A percentile compares a stretch with the other conserved stretches of the same genome.
These are phyloP conservation scores for Porcisia hertigi DNA, from an alignment of 208 protist genomes.

Conservation along the genomic window DNA sequence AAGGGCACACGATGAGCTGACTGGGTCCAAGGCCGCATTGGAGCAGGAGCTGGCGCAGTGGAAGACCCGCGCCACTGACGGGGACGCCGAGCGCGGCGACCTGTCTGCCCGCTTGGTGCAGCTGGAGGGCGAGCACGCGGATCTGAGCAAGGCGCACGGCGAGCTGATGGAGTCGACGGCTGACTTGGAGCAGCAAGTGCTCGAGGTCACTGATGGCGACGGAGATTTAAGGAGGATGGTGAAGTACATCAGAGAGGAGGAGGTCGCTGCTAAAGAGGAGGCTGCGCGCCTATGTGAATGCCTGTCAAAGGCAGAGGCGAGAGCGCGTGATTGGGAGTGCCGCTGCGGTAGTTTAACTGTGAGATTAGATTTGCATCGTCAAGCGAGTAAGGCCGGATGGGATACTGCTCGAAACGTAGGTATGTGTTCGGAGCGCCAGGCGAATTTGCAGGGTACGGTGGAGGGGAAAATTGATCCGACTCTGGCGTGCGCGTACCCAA, in stretches of 20 bases:
- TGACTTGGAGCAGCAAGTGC: not conserved
- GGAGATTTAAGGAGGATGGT: too few relatives aligned
- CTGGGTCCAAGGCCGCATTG: too few relatives aligned
- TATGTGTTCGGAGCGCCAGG: not conserved
- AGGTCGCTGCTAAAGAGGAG: not conserved
- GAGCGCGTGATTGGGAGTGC: not conserved
- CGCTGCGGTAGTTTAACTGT: not conserved
- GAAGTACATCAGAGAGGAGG: too few relatives aligned
- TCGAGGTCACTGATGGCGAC: too few relatives aligned
- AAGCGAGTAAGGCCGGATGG: not conserved
- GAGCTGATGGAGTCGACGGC: constrained; percentile 11
- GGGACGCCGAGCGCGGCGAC: too few relatives aligned
- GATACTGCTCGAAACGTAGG: not conserved
- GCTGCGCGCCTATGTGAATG: not conserved
- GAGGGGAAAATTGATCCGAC: not conserved
- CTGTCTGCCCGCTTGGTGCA: too few relatives aligned
- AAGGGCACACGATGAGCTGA: too few relatives aligned
- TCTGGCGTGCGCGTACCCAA: not conserved
- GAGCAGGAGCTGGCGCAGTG: too few relatives aligned
- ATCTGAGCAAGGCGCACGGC: constrained; percentile 6
- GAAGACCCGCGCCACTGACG: too few relatives aligned
- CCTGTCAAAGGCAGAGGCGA: not conserved
- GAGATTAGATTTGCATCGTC: not conserved
- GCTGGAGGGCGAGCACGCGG: constrained; percentile 7
- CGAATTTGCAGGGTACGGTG: not conserved